Evolutionary conservation across 2,329 filamentous ascomycete species (phyloP).

Genomic region (Didymella glomerata): DNA sequence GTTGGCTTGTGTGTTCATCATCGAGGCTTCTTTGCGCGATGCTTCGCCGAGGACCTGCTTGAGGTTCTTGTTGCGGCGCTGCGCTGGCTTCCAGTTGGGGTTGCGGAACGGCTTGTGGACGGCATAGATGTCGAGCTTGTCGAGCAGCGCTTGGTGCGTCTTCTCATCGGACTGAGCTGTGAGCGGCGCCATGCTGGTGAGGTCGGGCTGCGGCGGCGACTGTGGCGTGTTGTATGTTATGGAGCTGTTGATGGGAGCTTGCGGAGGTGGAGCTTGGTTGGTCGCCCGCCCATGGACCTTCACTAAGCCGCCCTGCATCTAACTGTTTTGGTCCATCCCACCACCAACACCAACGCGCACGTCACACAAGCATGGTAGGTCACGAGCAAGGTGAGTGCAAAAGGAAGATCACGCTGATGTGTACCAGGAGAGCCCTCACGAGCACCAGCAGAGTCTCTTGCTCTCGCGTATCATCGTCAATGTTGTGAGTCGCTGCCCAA

Average conservation of each 20-base stretch:
- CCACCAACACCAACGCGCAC: conserved; percentile 36
- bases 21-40: conserved; percentile 86
- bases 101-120: conserved; percentile 91
- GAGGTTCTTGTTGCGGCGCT: conserved; percentile 98
- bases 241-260: conserved; percentile 24
- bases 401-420: conserved; percentile 11
- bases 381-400: neutral
- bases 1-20: conserved; percentile 82
- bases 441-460: conserved; percentile 94
- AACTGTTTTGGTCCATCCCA: conserved; percentile 41
- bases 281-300: conserved; percentile 16
- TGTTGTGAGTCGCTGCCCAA: conserved; percentile 71
- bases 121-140: conserved; percentile 88
- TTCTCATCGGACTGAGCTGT: conserved; percentile 79
- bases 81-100: conserved; percentile 86
- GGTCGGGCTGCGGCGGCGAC: neutral
- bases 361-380: conserved; percentile 40
- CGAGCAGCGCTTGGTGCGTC: conserved; percentile 81
- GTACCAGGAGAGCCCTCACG: conserved; percentile 86
- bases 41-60: conserved; percentile 95
- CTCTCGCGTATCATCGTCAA: conserved; percentile 97
- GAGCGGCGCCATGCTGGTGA: conserved; percentile 62
- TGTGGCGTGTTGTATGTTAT: conserved; percentile 12
- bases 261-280: conserved; percentile 34
- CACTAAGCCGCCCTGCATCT: conserved; percentile 31